Conservation (phyloP, 805 yeast genomes). For the Wickerhamiella cacticola region DNA sequence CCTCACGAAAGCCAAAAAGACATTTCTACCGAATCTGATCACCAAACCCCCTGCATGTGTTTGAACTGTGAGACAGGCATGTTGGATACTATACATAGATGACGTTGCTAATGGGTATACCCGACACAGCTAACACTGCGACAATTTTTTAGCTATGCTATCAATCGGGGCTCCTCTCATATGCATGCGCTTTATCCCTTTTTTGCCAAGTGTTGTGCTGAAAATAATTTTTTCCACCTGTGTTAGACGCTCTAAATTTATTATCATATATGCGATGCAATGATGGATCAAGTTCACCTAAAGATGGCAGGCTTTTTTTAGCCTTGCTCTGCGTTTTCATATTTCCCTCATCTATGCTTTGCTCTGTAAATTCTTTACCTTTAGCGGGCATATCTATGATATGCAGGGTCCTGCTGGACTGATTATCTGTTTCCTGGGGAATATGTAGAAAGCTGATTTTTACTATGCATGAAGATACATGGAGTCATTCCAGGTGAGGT, state of each 20-base stretch:
- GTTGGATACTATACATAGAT: neutral
- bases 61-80: conserved; percentile 2
- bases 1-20: neutral
- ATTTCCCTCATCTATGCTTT: too few relatives aligned
- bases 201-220: neutral
- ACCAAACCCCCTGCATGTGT: conserved; percentile 4
- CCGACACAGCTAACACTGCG: too few relatives aligned
- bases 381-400: neutral
- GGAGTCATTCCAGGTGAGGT: neutral
- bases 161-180: too few relatives aligned
- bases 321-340: too few relatives aligned
- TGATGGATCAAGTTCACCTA: neutral
- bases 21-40: neutral
- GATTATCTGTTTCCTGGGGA: conserved; percentile 1
- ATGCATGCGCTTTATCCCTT: too few relatives aligned
- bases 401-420: neutral
- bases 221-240: neutral
- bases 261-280: neutral
- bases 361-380: too few relatives aligned
- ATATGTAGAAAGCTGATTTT: neutral
- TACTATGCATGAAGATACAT: neutral
- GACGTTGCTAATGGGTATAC: neutral
- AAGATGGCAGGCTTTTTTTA: neutral
- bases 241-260: conserved; percentile 1
- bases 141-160: too few relatives aligned